Evolutionary conservation across 2,329 filamentous ascomycete genomes (phyloP).

Genomic region (Cryphonectria parasitica): DNA sequence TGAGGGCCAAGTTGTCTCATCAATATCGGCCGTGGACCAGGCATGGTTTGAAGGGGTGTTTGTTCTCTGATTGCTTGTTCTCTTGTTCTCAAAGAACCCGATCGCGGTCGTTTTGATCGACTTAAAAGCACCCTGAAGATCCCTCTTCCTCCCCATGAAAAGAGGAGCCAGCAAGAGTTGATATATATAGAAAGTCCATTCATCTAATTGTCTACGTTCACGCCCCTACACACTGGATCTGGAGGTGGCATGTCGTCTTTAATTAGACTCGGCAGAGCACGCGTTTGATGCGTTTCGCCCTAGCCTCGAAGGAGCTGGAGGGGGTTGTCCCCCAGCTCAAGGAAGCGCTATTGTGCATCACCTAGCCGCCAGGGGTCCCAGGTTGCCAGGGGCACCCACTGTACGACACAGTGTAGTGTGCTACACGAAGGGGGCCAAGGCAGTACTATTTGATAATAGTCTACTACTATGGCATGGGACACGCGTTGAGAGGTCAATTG

Average conservation of each 20-base stretch:
- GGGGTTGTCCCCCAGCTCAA: not conserved
- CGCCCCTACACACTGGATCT: conserved; percentile 16
- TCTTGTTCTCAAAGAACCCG: too few species aligned
- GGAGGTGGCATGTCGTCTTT: conserved; percentile 15
- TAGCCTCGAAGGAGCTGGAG: conserved; percentile 10
- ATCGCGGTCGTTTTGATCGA: not conserved
- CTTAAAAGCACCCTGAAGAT: not conserved
- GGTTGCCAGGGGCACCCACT: not conserved
- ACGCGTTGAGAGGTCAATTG: not conserved
- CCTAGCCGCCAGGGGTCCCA: not conserved
- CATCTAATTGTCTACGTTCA: conserved; percentile 6
- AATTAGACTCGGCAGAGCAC: conserved; percentile 18
- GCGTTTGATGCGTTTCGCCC: conserved; percentile 23
- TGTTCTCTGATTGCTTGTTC: not conserved
- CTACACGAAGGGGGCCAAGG: not conserved
- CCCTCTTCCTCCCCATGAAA: not conserved
- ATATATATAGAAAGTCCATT: conserved; percentile 1
- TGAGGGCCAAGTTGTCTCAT: not conserved
- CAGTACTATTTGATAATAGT: conserved; percentile 1
- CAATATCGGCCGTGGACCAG: not conserved
- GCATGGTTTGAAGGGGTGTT: not conserved
- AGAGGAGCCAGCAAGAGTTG: not conserved
- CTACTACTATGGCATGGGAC: not conserved
- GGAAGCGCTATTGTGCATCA: conserved; percentile 3
- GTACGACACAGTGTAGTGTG: too few species aligned